phyloP scores from a whole-genome alignment of 495 filamentous ascomycete species.

The Penicillium chermesinum region DNA sequence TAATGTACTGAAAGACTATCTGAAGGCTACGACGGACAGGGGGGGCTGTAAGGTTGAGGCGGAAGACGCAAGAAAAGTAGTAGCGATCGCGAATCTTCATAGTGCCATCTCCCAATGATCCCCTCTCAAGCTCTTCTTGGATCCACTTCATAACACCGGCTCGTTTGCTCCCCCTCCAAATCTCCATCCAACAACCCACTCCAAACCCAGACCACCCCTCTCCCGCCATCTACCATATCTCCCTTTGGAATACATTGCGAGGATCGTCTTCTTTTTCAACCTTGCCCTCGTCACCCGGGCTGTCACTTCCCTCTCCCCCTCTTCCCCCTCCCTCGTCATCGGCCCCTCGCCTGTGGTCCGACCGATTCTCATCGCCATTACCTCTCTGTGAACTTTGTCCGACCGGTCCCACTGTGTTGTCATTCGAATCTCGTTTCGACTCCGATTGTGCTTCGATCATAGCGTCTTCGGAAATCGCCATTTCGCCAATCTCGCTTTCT shows the following conservation, averaged over 20 bases:
- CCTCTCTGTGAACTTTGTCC: not conserved
- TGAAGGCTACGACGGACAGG: too few relatives aligned
- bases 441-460: constrained; percentile 13
- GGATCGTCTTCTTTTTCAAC: constrained; percentile 4
- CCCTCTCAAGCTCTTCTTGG: constrained; percentile 24
- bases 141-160: constrained; percentile 23
- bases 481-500: constrained; percentile 10
- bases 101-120: constrained; percentile 11
- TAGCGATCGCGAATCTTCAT: not conserved
- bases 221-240: constrained; percentile 6
- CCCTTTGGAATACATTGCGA: constrained; percentile 7
- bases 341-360: constrained; percentile 16
- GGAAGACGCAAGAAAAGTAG: not conserved
- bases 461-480: constrained; percentile 14
- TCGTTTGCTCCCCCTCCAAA: constrained; percentile 19
- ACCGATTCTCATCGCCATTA: constrained; percentile 14
- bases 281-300: not conserved
- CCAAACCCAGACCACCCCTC: constrained; percentile 19
- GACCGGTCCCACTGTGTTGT: not conserved
- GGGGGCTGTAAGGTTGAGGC: too few relatives aligned
- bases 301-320: constrained; percentile 8
- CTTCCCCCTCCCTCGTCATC: constrained; percentile 18
- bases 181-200: constrained; percentile 19
- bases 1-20: too few relatives aligned
- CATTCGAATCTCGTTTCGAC: constrained; percentile 3